phyloP scores from a whole-genome alignment of 352 stramenopile genomes.

The Phytophthora aleatoria region DNA sequence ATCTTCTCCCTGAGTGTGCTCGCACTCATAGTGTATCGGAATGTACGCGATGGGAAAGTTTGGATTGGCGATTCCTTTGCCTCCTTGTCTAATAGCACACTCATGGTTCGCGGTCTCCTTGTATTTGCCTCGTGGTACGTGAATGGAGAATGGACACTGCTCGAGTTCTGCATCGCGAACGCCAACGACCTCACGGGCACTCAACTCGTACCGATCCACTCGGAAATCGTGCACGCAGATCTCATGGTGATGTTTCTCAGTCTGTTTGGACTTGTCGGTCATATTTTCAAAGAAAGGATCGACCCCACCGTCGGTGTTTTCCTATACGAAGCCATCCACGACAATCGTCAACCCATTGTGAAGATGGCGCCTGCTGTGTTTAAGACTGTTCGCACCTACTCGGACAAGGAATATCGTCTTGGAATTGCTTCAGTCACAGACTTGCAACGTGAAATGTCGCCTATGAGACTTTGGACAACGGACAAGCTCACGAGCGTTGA shows the following conservation, averaged over 20 bases:
- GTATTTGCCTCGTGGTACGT: slow-evolving; percentile 48
- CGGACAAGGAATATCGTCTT: slow-evolving; percentile 29
- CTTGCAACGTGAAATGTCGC: slow-evolving; percentile 29
- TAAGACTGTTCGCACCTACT: slow-evolving; percentile 16
- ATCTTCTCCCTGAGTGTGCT: slow-evolving; percentile 42
- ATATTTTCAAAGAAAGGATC: slow-evolving; percentile 34
- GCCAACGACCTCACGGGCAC: slow-evolving; percentile 30
- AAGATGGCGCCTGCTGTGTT: slow-evolving; percentile 24
- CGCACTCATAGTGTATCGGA: slow-evolving; percentile 37
- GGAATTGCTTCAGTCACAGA: slow-evolving; percentile 36
- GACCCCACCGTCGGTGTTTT: slow-evolving; percentile 32
- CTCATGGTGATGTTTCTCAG: slow-evolving; percentile 46
- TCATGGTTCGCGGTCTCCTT: slow-evolving; percentile 39
- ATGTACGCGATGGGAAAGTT: slow-evolving; percentile 36
- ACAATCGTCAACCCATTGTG: slow-evolving; percentile 32
- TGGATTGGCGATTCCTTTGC: slow-evolving; percentile 53
- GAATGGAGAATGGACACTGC: slow-evolving; percentile 49
- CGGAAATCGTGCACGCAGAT: slow-evolving; percentile 43
- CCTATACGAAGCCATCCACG: slow-evolving; percentile 32
- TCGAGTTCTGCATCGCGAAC: slow-evolving; percentile 49
- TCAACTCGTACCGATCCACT: slow-evolving; percentile 34
- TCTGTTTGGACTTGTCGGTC: slow-evolving; percentile 31
- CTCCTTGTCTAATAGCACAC: slow-evolving; percentile 36
- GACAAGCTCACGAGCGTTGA: slow-evolving; percentile 30
- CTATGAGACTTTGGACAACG: slow-evolving; percentile 37